Base-by-base conservation (phyloP, 129 eudicot species). In the Artemisia argyi region DNA sequence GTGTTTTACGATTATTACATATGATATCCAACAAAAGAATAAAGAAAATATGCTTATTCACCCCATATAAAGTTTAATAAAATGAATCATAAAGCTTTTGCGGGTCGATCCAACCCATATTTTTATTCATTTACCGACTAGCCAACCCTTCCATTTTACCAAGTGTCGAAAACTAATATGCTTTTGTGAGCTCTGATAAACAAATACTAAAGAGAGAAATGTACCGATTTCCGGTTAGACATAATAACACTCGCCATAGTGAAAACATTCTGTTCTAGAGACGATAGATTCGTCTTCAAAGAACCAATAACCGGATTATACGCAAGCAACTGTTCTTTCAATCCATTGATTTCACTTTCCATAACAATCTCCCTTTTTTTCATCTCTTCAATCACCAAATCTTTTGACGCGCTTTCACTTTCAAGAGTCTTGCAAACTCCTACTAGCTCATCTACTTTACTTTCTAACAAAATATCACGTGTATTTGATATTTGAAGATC, bases 401-500 rank as follows among this genome's bases (percentile, higher is more conserved):
- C 82, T 72, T 85, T 90, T 22, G 89, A 78, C 42, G 78, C 81
- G 62, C 69, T 80, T 76, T 88, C 87, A 67, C 83, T 77, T 78
- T 90, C 87, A 71, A 94, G 96, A 66, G 8, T 76, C 86, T 76
- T 76, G 42, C 96, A 94, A 28, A 85, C 85, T 69, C 77, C 87
- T 69, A 79, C 58, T 54, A 94, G 83, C 77, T 94, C 94, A 11
- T 86, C 83, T 74, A 86, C 85, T 76, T 94, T 90, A 63, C 85
- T 78, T 69, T 84, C 85, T 35, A 82, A 81, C 17, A 90, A 71
- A 72, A 84, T 85, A 77, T 86, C 99, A 16, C 88, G 79, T 9
- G 90, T 68, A 69, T 83, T 79, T 1, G 96, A 86, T 49, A 86
- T 39, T 75, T 94, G 99, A 79, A 94, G 96, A 81, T 90, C 96